These are phyloP conservation scores for Stereocaulon alpinum DNA, from an alignment of 495 filamentous ascomycete species.

Conservation along the genomic window DNA sequence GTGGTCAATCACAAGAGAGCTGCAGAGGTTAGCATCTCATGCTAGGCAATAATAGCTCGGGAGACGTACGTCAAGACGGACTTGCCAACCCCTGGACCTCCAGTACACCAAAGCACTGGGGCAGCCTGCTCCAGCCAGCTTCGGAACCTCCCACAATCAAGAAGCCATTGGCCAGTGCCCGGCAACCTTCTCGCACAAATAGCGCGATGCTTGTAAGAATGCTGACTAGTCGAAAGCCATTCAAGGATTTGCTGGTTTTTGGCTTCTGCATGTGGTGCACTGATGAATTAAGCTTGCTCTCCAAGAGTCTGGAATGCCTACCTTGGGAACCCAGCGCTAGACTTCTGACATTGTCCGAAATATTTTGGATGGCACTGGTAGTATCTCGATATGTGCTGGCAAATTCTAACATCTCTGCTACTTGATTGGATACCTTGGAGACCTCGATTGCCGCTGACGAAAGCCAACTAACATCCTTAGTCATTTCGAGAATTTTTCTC, in stretches of 20 bases:
- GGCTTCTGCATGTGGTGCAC: neutral
- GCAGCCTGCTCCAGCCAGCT: neutral
- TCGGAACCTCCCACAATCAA: neutral
- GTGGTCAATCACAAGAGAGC: slow-evolving; percentile 13
- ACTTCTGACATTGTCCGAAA: neutral
- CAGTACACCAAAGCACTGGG: slow-evolving; percentile 9
- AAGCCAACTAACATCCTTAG: neutral
- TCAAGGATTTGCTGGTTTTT: slow-evolving; percentile 5
- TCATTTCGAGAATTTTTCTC: slow-evolving; percentile 1
- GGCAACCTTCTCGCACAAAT: neutral
- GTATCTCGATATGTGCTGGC: neutral
- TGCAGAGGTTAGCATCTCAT: neutral
- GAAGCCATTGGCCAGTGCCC: slow-evolving; percentile 9
- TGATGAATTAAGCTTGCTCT: neutral
- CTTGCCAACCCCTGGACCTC: slow-evolving; percentile 12
- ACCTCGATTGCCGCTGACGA: slow-evolving; percentile 3
- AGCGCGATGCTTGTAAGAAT: slow-evolving; percentile 5
- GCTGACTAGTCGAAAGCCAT: slow-evolving; percentile 5
- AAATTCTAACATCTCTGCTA: neutral
- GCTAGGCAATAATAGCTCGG: neutral
- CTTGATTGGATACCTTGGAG: neutral
- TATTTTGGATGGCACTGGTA: neutral
- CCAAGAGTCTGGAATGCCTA: neutral
- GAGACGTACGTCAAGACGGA: slow-evolving; percentile 5
- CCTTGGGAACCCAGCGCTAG: neutral